phyloP scores from a whole-genome alignment of 257 asterid genomes.

The Penstemon newberryi region DNA sequence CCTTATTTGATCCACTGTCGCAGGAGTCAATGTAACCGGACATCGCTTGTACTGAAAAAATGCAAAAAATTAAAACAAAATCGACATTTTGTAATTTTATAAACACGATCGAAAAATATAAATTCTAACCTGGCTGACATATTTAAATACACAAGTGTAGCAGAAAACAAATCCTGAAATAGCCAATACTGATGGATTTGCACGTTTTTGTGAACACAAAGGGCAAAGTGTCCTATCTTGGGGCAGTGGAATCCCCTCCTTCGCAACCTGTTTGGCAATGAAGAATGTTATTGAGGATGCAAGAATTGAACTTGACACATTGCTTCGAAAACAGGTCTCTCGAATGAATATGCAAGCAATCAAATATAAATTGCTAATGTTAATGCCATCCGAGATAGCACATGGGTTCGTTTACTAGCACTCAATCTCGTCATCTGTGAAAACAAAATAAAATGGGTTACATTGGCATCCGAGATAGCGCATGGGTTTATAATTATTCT shows the following conservation, averaged over 20 bases:
- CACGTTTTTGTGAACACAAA: slow-evolving; percentile 82
- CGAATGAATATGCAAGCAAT: not conserved
- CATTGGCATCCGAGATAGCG: not conserved
- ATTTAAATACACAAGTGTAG: slow-evolving; percentile 90
- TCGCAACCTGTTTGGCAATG: slow-evolving; percentile 64
- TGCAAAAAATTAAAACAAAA: not conserved
- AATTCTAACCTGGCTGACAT: slow-evolving; percentile 76
- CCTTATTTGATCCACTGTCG: slow-evolving; percentile 86
- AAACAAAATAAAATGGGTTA: not conserved
- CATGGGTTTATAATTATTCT: not conserved
- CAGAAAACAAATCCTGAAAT: slow-evolving; percentile 96
- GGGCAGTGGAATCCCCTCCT: slow-evolving; percentile 91
- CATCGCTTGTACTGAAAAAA: slow-evolving; percentile 82
- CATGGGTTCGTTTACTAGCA: not conserved
- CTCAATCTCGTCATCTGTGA: not conserved
- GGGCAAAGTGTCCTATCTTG: slow-evolving; percentile 78
- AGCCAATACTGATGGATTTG: slow-evolving; percentile 84
- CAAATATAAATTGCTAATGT: not conserved
- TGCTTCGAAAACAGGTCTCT: not conserved
- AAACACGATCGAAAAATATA: slow-evolving; percentile 13
- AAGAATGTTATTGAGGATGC: slow-evolving; percentile 9
- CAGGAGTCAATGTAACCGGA: slow-evolving; percentile 82
- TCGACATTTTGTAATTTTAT: not conserved
- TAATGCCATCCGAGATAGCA: not conserved
- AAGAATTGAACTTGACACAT: not conserved